phyloP scores from a whole-genome alignment of 2,329 filamentous ascomycete species.

The Neophaeococcomyces mojaviensis region DNA sequence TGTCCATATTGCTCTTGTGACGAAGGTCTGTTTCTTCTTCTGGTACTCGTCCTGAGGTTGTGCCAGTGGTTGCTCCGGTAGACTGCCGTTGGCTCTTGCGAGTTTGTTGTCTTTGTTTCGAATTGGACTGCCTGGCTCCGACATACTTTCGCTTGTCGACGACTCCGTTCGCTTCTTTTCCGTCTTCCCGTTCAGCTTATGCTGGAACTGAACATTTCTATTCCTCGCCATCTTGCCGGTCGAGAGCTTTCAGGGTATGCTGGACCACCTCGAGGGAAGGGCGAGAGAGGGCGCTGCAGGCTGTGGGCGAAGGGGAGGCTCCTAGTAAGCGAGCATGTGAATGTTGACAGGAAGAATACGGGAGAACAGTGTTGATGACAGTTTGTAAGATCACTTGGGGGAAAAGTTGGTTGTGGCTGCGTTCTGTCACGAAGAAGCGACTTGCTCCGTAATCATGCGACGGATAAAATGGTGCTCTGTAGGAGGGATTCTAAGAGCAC shows the following conservation, averaged over 20 bases:
- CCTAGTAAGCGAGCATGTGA: conserved; percentile 3
- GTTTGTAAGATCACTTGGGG: neutral
- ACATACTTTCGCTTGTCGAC: conserved; percentile 42
- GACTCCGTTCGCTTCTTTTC: conserved; percentile 48
- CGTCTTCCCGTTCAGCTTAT: conserved; percentile 31
- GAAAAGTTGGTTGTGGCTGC: neutral
- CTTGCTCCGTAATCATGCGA: no score
- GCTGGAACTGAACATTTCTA: conserved; percentile 55
- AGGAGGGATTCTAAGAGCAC: neutral
- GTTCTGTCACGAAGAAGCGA: no score
- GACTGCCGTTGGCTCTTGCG: conserved; percentile 12
- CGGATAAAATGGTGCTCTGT: neutral
- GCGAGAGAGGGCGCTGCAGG: neutral
- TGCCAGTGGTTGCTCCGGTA: conserved; percentile 31
- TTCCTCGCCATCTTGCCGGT: conserved; percentile 41
- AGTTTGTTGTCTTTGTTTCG: conserved; percentile 27
- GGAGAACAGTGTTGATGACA: neutral
- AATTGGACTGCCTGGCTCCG: conserved; percentile 44
- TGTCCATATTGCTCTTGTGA: conserved; percentile 94
- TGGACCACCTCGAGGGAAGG: neutral
- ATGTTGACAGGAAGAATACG: no score
- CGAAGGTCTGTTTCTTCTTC: conserved; percentile 98
- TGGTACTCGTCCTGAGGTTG: conserved; percentile 65
- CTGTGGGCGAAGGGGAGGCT: neutral
- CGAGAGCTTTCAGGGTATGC: neutral